Conservation (phyloP, 148 eudicot genomes). For the Rheum nobile region DNA sequence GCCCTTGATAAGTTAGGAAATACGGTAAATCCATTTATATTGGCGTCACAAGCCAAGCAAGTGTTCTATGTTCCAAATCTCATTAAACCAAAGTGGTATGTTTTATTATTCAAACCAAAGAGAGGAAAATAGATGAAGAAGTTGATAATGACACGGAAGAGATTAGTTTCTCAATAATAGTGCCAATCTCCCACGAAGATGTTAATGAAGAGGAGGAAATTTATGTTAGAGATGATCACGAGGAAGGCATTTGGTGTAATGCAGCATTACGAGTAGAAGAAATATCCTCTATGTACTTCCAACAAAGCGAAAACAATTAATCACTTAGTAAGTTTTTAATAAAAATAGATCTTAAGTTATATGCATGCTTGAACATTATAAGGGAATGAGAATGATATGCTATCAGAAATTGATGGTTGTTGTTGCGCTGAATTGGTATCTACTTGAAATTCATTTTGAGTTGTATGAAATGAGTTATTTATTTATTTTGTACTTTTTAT, state of each 20-base stretch:
- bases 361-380: background rate
- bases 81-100: background rate
- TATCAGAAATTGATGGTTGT: too few species aligned
- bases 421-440: too few species aligned
- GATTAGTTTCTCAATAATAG: background rate
- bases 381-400: too few species aligned
- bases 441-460: too few species aligned
- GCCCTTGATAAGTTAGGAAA: background rate
- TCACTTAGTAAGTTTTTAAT: too few species aligned
- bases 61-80: background rate
- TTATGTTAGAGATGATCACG: background rate
- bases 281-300: background rate
- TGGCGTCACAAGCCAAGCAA: too few species aligned
- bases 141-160: too few species aligned
- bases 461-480: too few species aligned
- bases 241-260: background rate
- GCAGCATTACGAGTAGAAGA: background rate
- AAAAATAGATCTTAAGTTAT: background rate
- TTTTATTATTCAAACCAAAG: background rate
- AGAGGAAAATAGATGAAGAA: background rate
- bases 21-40: background rate
- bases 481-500: too few species aligned
- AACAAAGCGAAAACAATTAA: background rate
- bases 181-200: background rate
- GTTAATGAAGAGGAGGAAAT: background rate